Evolutionary conservation across 768 basidiomycete genomes (phyloP).

Genomic region (Lactarius evosmus): DNA sequence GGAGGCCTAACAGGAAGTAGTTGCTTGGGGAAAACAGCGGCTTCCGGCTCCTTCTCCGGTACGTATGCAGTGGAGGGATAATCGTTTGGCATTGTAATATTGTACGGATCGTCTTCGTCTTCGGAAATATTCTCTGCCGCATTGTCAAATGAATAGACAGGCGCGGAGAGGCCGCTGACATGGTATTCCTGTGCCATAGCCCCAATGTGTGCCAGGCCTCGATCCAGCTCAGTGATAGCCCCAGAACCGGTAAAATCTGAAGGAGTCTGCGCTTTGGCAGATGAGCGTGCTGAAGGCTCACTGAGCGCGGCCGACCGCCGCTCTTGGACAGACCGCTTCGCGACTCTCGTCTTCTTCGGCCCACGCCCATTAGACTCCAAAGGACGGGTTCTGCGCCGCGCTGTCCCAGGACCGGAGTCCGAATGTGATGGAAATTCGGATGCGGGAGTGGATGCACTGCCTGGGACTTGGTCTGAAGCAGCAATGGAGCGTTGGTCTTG

Average conservation of each 20-base stretch:
- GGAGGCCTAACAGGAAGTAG: conserved; percentile 35
- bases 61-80: not conserved
- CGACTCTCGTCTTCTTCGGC: not conserved
- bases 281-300: not conserved
- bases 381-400: not conserved
- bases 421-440: not conserved
- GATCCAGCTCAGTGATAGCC: conserved; percentile 4
- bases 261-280: not conserved
- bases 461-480: not conserved
- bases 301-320: not conserved
- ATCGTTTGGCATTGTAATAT: not conserved
- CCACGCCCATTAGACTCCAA: not conserved
- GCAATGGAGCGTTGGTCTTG: not conserved
- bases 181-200: not conserved
- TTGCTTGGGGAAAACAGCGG: conserved; percentile 27
- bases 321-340: not conserved
- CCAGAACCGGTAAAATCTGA: not conserved
- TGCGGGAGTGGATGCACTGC: not conserved
- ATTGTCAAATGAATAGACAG: conserved; percentile 4
- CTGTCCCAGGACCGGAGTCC: not conserved
- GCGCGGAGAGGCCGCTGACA: not conserved
- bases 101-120: not conserved
- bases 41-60: not conserved
- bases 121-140: not conserved
- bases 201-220: not conserved